A percentile compares a stretch with the other conserved stretches of the same genome.
Conservation (phyloP, 2,329 filamentous ascomycete species). For the Talaromyces sp. region DNA sequence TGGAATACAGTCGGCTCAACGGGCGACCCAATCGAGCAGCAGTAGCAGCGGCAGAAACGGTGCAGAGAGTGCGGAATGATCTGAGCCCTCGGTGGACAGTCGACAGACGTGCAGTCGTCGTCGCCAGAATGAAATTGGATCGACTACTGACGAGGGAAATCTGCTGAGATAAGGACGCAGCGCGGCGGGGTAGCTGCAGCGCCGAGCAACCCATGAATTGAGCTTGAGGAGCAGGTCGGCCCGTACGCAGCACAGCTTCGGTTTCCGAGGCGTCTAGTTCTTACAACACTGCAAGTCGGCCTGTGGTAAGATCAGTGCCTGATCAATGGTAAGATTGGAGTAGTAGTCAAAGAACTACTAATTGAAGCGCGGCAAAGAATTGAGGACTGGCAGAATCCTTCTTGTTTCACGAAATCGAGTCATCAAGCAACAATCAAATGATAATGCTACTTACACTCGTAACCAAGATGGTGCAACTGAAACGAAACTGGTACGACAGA, state of each 20-base stretch:
- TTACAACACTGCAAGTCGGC: not conserved
- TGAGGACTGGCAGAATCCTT: not conserved
- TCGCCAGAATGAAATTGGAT: not conserved
- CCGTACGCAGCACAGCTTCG: not conserved
- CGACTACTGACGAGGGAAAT: not conserved
- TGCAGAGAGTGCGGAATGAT: not conserved
- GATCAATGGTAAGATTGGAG: too few relatives aligned
- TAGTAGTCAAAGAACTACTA: not conserved
- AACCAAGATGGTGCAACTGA: not conserved
- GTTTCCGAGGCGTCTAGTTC: not conserved
- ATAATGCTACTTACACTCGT: not conserved
- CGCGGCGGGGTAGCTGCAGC: constrained; percentile 11
- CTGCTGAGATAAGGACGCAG: constrained; percentile 5
- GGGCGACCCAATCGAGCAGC: not conserved
- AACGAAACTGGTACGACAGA: not conserved
- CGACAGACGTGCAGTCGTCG: not conserved
- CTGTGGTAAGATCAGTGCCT: not conserved
- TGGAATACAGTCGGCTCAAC: constrained; percentile 1
- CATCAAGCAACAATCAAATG: not conserved
- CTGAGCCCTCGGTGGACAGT: constrained; percentile 3
- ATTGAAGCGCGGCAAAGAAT: not conserved
- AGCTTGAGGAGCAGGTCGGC: not conserved
- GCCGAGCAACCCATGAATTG: not conserved
- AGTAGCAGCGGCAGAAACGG: not conserved
- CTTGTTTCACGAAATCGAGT: not conserved